phyloP scores from a whole-genome alignment of 495 filamentous ascomycete genomes.

The Daldinia concentrica region DNA sequence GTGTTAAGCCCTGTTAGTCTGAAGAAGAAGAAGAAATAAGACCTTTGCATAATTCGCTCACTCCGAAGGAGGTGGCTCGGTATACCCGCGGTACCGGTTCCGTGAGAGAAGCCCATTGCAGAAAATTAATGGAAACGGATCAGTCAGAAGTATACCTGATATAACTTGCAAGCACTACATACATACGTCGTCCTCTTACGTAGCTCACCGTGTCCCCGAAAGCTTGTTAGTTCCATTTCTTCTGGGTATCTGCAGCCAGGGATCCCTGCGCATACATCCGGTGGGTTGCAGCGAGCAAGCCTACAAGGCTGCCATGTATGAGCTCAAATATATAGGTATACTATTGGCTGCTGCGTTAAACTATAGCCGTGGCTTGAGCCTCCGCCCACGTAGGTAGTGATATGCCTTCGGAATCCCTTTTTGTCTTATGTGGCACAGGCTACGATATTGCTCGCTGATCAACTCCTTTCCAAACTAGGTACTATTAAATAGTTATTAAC shows the following conservation, averaged over 20 bases:
- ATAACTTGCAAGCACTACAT: too few species aligned
- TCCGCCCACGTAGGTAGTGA: background rate
- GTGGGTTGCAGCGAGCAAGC: slow-evolving; percentile 26
- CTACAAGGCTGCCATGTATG: slow-evolving; percentile 12
- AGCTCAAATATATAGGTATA: slow-evolving; percentile 5
- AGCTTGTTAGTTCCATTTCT: background rate
- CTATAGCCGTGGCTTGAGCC: slow-evolving; percentile 10
- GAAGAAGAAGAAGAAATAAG: background rate
- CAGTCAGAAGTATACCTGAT: slow-evolving; percentile 1
- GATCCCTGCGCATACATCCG: slow-evolving; percentile 27
- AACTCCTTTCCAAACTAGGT: background rate
- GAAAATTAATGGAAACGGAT: background rate
- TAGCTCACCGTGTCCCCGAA: background rate
- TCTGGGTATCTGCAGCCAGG: slow-evolving; percentile 18
- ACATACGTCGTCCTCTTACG: too few species aligned
- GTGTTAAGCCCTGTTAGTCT: background rate
- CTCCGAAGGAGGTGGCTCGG: background rate
- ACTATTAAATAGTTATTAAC: too few species aligned
- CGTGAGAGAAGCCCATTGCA: background rate
- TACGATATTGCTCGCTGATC: background rate
- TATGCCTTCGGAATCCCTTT: background rate
- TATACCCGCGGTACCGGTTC: background rate
- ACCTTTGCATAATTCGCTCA: background rate
- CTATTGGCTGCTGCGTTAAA: slow-evolving; percentile 1
- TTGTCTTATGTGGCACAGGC: background rate